These are phyloP conservation scores for Protea cynaroides DNA, from an alignment of 164 flowering plant species.

Conservation along the genomic window DNA sequence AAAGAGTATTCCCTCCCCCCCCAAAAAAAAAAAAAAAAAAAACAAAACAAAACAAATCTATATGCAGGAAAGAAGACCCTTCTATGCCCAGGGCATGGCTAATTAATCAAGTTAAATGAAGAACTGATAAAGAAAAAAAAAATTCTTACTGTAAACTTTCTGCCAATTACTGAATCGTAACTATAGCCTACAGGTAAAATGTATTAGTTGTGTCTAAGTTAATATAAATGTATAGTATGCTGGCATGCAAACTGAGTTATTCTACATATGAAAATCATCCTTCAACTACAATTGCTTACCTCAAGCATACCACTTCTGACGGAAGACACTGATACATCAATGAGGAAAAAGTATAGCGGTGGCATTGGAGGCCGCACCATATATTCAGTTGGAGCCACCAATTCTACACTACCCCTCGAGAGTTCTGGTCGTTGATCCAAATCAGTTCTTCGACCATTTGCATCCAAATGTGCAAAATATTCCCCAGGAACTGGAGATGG, in stretches of 20 bases:
- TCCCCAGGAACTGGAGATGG: constrained; percentile 73
- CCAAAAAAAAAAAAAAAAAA: no score
- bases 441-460: constrained; percentile 77
- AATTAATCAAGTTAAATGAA: no score
- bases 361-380: constrained; percentile 99
- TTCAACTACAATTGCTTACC: constrained; percentile 41
- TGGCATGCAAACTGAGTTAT: constrained; percentile 1
- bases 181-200: not conserved
- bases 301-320: constrained; percentile 94
- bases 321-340: constrained; percentile 85
- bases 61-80: no score
- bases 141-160: no score
- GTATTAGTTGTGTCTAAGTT: not conserved
- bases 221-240: not conserved
- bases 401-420: constrained; percentile 86
- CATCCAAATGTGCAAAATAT: constrained; percentile 84
- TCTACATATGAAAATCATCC: not conserved
- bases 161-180: not conserved
- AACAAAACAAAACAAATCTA: no score
- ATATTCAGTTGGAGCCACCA: constrained; percentile 96
- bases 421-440: constrained; percentile 89
- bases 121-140: no score
- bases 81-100: no score
- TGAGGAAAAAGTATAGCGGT: constrained; percentile 90
- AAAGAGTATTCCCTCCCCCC: no score